Base-by-base conservation (phyloP, 495 filamentous ascomycete genomes). In the Copromyces sp. region DNA sequence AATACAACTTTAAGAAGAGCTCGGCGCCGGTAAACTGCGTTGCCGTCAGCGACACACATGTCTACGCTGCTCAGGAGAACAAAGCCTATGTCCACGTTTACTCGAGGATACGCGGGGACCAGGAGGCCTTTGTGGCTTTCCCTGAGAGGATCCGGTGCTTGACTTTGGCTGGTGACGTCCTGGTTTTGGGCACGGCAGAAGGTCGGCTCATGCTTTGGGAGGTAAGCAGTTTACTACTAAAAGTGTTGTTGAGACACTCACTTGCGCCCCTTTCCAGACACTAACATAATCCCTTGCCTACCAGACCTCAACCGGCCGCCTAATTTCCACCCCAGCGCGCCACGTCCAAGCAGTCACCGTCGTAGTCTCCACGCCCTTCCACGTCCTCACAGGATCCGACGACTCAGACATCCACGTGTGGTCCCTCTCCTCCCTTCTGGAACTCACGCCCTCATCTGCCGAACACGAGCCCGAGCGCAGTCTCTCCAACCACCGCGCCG, bases 71-170 rank as follows among this genome's bases (percentile, higher is more conserved):
- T 9, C 95, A 99, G 78, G 87, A 89, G 16, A 94, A 93, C 44
- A 98, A 98, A 81, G 93, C 94, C 1, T 90, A 96, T 39, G 85
- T 99, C 7, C 93, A 98, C 83, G 92, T 99, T 70, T 98, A 97
- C 79, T 92, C 87, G 70, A 87, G 94, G 68, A 86, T 90, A 71
- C 92, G 91, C 68, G 92, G 92, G 17, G 95, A 91, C 75, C 92
- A 96, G 77, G 95, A 98, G 81, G 91, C 92, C 8, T 85, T 92
- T 29, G 89, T 97, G 11, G 91, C 93, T 3, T 97, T 98, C 73
- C 90, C 88, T 8, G 94, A 97, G 82, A 88, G 90, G 75, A 93
- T 95, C 78, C 91, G 87, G 75, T 92, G 91, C 83, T 81, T 95
- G 78, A 86, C 79, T 71, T 83, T 84, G 81, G 86, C 75, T 80